Percentiles rank a stretch among this genome's conserved stretches.
These are phyloP conservation scores for Boletus pseudopeckii DNA, from an alignment of 768 basidiomycete genomes.

Conservation along the genomic window DNA sequence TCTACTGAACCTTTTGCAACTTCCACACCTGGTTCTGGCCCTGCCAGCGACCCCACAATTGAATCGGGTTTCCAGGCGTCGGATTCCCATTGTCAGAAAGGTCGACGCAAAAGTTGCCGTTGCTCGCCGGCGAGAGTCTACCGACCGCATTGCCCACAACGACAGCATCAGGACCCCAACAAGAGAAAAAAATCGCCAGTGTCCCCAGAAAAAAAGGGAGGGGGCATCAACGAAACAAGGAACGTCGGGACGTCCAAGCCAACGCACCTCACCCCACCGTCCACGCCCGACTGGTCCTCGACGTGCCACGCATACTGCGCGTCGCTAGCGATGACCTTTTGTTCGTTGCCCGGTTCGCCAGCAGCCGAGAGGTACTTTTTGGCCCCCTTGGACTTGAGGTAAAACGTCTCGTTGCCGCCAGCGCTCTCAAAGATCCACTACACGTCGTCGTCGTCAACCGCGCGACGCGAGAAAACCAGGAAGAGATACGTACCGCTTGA, in stretches of 20 bases:
- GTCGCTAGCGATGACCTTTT: constrained; percentile 35
- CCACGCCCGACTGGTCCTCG: constrained; percentile 40
- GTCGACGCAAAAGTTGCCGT: constrained; percentile 44
- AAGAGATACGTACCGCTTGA: constrained; percentile 40
- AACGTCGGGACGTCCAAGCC: no score
- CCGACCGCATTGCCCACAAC: not conserved
- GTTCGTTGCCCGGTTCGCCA: constrained; percentile 35
- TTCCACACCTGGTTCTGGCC: constrained; percentile 55
- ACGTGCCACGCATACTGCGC: constrained; percentile 48
- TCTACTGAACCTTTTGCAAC: constrained; percentile 7
- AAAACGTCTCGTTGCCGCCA: constrained; percentile 29
- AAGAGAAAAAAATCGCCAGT: no score
- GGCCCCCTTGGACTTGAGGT: constrained; percentile 40
- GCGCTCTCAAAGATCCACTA: constrained; percentile 46
- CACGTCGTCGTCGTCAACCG: not conserved
- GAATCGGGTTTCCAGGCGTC: constrained; percentile 42
- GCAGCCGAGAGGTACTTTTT: constrained; percentile 41
- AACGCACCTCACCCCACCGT: constrained; percentile 41
- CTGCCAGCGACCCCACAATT: constrained; percentile 47
- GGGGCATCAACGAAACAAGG: not conserved
- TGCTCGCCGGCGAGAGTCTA: constrained; percentile 44
- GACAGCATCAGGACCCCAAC: no score
- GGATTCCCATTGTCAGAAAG: constrained; percentile 45
- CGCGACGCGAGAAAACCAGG: no score
- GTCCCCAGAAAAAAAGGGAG: no score